Evolutionary conservation across 192 early-diverging fungal genomes (phyloP), one percentile per base, ranked within the genome.

Genomic region (Coemansia sp.): DNA sequence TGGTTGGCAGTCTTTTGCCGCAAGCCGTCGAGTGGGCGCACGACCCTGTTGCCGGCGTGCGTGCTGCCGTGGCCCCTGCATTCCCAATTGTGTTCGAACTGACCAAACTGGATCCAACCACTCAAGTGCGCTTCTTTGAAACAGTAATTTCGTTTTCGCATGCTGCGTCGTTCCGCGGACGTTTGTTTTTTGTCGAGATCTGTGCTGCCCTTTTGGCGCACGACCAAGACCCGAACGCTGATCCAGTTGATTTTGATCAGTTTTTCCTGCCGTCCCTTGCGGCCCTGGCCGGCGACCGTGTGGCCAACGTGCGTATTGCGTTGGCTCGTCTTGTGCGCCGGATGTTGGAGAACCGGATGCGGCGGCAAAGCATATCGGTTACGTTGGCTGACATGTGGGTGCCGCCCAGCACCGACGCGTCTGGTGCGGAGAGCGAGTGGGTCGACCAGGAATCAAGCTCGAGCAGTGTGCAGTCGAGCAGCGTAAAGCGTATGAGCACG

Each of bases 291-390:
- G 43, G 67, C 9, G 91, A 92, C 66, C 62, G 74, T 16, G 86
- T 92, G 16, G 84, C 84, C 4, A 91, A 92, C 57, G 88, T 92
- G 24, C 84, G 88, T 13, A 92, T 92, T 68, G 86, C 82, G 13
- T 66, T 89, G 23, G 88, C 88, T 0, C 68, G 89, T n/a, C 68
- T 86, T 3, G 82, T 71, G 20, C 63, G 68, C 18, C 67, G 71
- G 5, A 75, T 79, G 77, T 59, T 75, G 32, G 73, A 71, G 50
- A 82, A 71, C 63, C 66, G 69, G 35, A 67, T 68, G 65, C 64
- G 73, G 6, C 54, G 73, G 13, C 64, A 74, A 50, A 76, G 75
- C 58, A 73, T 71, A 12, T 73, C 71, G 1, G 54, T 65, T 1
- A 66, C 71, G 1, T 54, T 80, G 29, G 56, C 66, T 12, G 71